A percentile compares a stretch with the other conserved stretches of the same genome.
Evolutionary conservation across 768 basidiomycete species (phyloP).

Genomic region (Hericium erinaceus): DNA sequence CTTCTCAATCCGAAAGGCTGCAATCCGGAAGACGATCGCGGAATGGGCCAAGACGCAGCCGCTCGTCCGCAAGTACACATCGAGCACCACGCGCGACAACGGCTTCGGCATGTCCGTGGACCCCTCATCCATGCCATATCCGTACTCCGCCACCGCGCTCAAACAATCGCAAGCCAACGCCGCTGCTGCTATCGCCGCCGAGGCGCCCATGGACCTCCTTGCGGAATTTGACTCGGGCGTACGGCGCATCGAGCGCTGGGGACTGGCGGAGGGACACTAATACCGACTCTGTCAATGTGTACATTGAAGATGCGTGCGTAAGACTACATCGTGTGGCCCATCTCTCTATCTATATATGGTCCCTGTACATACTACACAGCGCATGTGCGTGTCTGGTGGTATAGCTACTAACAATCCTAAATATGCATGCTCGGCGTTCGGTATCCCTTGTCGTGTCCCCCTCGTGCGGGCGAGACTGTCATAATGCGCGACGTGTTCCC

Average conservation of each 20-base stretch:
- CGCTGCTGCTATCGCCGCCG: neutral
- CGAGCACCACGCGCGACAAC: neutral
- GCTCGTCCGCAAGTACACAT: conserved; percentile 19
- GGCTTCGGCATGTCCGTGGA: neutral
- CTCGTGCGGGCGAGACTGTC: no score
- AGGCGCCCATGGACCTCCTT: neutral
- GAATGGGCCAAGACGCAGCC: conserved; percentile 25
- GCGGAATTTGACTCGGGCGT: conserved; percentile 31
- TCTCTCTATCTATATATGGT: no score
- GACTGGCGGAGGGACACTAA: neutral
- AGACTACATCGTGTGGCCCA: neutral
- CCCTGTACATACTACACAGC: no score
- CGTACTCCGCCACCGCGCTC: neutral
- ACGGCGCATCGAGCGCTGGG: conserved; percentile 22
- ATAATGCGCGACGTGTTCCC: no score
- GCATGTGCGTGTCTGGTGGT: no score
- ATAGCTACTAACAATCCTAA: no score
- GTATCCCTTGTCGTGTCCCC: no score
- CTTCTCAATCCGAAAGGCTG: conserved; percentile 31
- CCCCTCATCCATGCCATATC: neutral
- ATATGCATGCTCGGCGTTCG: no score
- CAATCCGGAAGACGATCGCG: conserved; percentile 33
- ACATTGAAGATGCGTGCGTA: neutral
- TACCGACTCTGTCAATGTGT: neutral
- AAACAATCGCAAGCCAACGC: neutral